Conservation (phyloP, 345 rosid species). For the Rhizophora apiculata region DNA sequence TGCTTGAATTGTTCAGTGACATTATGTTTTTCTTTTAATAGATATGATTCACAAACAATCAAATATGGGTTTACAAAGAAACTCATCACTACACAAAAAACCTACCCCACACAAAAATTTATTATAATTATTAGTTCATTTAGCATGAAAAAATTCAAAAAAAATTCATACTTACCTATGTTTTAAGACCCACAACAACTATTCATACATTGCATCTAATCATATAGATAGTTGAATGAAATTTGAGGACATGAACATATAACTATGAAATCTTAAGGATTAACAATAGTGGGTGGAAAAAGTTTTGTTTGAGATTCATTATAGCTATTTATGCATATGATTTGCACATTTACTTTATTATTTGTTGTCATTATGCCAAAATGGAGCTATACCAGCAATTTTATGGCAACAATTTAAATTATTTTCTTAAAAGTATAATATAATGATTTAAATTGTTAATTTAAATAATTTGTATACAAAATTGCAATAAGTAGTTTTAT, state of each 20-base stretch:
- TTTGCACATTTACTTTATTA: too few species aligned
- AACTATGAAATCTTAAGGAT: conserved; percentile 77
- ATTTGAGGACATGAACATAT: conserved; percentile 85
- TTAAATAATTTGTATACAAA: too few species aligned
- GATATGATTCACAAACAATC: conserved; percentile 9
- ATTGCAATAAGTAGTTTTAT: too few species aligned
- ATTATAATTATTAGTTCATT: background rate
- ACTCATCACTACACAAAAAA: background rate
- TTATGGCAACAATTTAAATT: too few species aligned
- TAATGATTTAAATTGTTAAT: too few species aligned
- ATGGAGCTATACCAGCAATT: too few species aligned
- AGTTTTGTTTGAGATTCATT: conserved; percentile 49
- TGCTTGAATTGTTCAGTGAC: too few species aligned
- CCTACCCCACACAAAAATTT: background rate
- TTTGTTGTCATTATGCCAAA: too few species aligned
- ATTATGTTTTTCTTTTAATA: background rate
- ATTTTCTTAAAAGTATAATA: too few species aligned
- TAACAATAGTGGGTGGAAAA: conserved; percentile 76
- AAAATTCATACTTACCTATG: conserved; percentile 57
- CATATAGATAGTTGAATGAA: conserved; percentile 83
- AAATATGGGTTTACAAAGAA: conserved; percentile 4
- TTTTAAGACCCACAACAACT: conserved; percentile 81
- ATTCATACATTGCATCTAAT: conserved; percentile 82
- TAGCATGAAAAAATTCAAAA: conserved; percentile 3
- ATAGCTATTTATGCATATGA: conserved; percentile 23